Conservation (phyloP, 345 rosid species). For the Aquilaria malaccensis region DNA sequence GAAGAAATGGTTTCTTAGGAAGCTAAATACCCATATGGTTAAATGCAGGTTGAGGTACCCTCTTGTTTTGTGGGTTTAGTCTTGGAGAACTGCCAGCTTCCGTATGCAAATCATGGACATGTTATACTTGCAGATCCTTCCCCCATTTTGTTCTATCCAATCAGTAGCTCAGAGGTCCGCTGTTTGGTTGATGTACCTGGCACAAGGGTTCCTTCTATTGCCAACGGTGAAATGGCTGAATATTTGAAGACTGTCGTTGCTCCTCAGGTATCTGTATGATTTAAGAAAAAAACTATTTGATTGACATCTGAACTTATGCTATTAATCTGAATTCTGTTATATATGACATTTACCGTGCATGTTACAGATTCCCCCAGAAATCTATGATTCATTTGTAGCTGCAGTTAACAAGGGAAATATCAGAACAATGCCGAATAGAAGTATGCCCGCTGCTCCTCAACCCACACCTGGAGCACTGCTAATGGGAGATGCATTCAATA, state of each 20-base stretch:
- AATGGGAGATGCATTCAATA: conserved; percentile 49
- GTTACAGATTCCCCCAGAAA: conserved; percentile 34
- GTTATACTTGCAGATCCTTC: conserved; percentile 39
- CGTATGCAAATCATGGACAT: conserved; percentile 36
- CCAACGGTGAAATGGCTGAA: conserved; percentile 39
- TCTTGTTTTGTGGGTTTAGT: conserved; percentile 38
- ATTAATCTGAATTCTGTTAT: not conserved
- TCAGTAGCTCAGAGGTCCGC: conserved; percentile 37
- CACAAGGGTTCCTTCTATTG: conserved; percentile 40
- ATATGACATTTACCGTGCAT: conserved; percentile 4
- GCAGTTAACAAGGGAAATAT: conserved; percentile 38
- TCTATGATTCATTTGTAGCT: conserved; percentile 32
- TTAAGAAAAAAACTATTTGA: not conserved
- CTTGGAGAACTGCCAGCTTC: conserved; percentile 33
- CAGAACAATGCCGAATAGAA: conserved; percentile 42
- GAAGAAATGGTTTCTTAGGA: not conserved
- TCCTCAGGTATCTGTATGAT: conserved; percentile 29
- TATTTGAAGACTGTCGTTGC: conserved; percentile 37
- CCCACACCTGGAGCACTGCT: conserved; percentile 42
- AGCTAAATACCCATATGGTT: not conserved
- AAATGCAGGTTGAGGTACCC: conserved; percentile 31
- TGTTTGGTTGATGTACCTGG: conserved; percentile 47
- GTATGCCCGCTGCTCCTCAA: conserved; percentile 47
- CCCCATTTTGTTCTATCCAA: conserved; percentile 35
- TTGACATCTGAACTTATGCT: not conserved